Conservation (phyloP, 495 filamentous ascomycete genomes). For the Annulohypoxylon maeteangense region DNA sequence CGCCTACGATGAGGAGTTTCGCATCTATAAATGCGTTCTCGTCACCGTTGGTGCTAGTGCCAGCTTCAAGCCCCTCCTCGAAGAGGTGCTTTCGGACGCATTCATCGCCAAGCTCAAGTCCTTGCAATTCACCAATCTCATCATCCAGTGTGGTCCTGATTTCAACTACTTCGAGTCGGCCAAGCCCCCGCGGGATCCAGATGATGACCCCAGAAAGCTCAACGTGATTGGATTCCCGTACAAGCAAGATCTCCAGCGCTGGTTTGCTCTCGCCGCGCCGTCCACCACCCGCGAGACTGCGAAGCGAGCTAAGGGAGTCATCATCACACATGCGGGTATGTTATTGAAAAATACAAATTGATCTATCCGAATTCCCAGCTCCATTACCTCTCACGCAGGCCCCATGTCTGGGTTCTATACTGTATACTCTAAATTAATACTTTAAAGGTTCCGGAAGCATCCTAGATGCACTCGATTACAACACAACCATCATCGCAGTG, state of each 20-base stretch:
- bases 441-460: conserved; percentile 85
- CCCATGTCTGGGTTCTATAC: too few species aligned
- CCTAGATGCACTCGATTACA: conserved; percentile 75
- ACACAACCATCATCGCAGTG: conserved; percentile 81
- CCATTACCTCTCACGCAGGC: too few species aligned
- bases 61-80: conserved; percentile 76
- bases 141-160: conserved; percentile 80
- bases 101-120: conserved; percentile 69
- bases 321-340: conserved; percentile 91
- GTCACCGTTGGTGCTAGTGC: conserved; percentile 95
- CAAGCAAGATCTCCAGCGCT: conserved; percentile 8
- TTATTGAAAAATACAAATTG: neutral
- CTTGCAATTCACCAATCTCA: conserved; percentile 70
- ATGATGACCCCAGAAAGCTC: conserved; percentile 9
- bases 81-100: conserved; percentile 66
- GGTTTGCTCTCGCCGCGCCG: conserved; percentile 13
- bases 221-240: conserved; percentile 39
- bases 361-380: neutral
- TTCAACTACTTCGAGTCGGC: conserved; percentile 42
- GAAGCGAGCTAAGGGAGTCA: conserved; percentile 59
- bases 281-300: neutral
- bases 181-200: conserved; percentile 11
- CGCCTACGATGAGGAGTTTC: neutral
- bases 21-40: conserved; percentile 54
- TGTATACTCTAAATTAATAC: conserved; percentile 15